Percentiles rank a stretch among this genome's conserved stretches.
Evolutionary conservation across 2,329 filamentous ascomycete genomes (phyloP).

Genomic region (Rhynchosporium agropyri): DNA sequence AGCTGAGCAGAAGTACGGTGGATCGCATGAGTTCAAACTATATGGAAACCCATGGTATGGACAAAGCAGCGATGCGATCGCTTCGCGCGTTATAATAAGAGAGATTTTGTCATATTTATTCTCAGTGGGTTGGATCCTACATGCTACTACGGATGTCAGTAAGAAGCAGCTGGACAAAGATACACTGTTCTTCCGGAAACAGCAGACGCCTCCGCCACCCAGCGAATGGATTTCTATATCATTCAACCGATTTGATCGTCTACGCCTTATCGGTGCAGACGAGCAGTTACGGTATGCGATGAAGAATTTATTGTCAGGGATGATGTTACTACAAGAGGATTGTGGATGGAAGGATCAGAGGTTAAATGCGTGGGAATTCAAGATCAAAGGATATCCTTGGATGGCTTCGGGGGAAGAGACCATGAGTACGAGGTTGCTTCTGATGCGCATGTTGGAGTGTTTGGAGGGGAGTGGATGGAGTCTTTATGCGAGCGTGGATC

Average conservation of each 20-base stretch:
- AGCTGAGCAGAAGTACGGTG: slow-evolving; percentile 40
- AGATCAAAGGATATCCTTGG: slow-evolving; percentile 44
- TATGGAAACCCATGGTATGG: slow-evolving; percentile 44
- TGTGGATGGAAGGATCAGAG: slow-evolving; percentile 33
- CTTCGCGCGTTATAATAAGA: slow-evolving; percentile 42
- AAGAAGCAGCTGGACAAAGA: slow-evolving; percentile 43
- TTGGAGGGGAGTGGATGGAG: slow-evolving; percentile 46
- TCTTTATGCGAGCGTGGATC: slow-evolving; percentile 46
- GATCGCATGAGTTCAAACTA: slow-evolving; percentile 45
- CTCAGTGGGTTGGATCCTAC: slow-evolving; percentile 45
- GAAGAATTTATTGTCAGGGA: slow-evolving; percentile 26
- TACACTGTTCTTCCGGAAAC: slow-evolving; percentile 45
- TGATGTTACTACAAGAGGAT: slow-evolving; percentile 31
- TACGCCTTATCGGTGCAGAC: slow-evolving; percentile 43
- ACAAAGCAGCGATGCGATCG: slow-evolving; percentile 37
- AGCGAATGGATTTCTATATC: slow-evolving; percentile 46
- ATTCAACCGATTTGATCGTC: slow-evolving; percentile 41
- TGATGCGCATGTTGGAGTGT: slow-evolving; percentile 43
- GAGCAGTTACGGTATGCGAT: slow-evolving; percentile 32
- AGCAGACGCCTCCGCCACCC: slow-evolving; percentile 41
- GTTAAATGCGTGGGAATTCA: slow-evolving; percentile 40
- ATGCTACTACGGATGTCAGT: slow-evolving; percentile 43
- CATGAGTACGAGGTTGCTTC: slow-evolving; percentile 43
- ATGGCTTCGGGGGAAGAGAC: slow-evolving; percentile 42
- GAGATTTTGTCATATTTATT: slow-evolving; percentile 43